A percentile compares a stretch with the other conserved stretches of the same genome.
phyloP scores from a whole-genome alignment of 441 rosid species.

The Jatropha podagrica region DNA sequence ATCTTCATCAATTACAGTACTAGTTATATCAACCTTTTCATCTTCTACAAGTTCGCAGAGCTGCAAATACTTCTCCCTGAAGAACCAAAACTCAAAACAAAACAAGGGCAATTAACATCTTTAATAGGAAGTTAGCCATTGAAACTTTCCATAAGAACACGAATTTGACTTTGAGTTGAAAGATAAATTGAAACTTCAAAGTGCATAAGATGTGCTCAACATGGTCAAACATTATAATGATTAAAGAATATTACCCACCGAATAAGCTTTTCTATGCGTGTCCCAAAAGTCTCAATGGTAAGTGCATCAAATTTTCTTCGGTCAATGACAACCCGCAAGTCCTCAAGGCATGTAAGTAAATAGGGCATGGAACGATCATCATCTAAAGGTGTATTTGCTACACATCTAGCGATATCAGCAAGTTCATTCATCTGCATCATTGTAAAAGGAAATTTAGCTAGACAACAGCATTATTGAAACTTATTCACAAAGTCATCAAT shows the following conservation, averaged over 20 bases:
- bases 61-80: constrained; percentile 96
- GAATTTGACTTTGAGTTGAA: constrained; percentile 1
- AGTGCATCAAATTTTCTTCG: constrained; percentile 93
- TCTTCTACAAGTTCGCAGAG: constrained; percentile 88
- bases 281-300: constrained; percentile 92
- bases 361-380: constrained; percentile 72
- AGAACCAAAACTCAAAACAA: constrained; percentile 27
- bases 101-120: constrained; percentile 14
- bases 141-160: constrained; percentile 9
- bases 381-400: constrained; percentile 72
- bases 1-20: constrained; percentile 93
- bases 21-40: constrained; percentile 81
- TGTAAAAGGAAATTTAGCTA: constrained; percentile 27
- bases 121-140: constrained; percentile 16
- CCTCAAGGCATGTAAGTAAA: constrained; percentile 82
- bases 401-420: constrained; percentile 96
- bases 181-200: constrained; percentile 7
- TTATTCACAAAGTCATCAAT: neutral
- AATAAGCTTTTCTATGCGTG: constrained; percentile 93
- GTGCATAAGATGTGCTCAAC: neutral
- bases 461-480: constrained; percentile 8
- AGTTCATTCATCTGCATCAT: constrained; percentile 88
- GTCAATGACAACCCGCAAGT: constrained; percentile 74
- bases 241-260: constrained; percentile 47
- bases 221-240: constrained; percentile 6